phyloP scores from a whole-genome alignment of 2,329 filamentous ascomycete species.

The Xylaria sp. region DNA sequence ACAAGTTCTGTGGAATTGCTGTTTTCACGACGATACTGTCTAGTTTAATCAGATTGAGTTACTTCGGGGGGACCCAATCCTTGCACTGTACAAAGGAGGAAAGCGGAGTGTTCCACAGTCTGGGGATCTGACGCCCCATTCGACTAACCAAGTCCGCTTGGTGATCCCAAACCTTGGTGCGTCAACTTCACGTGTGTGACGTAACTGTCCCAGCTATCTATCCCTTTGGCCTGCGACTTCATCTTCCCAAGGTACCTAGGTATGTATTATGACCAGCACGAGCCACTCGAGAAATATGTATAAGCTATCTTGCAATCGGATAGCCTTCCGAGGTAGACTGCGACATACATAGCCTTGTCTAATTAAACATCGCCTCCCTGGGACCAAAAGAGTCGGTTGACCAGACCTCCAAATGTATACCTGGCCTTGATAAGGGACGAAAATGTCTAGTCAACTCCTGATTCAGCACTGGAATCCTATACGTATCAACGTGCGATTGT shows the following conservation, averaged over 20 bases:
- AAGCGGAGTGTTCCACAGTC: constrained; percentile 19
- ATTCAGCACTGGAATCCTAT: not conserved
- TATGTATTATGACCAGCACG: too few relatives aligned
- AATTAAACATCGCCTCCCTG: not conserved
- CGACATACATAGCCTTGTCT: not conserved
- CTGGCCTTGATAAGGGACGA: not conserved
- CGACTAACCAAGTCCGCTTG: constrained; percentile 10
- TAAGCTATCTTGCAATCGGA: not conserved
- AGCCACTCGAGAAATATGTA: not conserved
- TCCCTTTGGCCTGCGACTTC: not conserved
- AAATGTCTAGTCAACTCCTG: not conserved
- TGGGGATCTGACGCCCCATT: constrained; percentile 14
- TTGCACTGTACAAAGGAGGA: constrained; percentile 9
- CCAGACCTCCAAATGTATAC: not conserved
- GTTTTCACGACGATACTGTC: not conserved
- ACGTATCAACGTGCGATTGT: not conserved
- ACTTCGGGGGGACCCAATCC: not conserved
- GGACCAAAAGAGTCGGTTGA: not conserved
- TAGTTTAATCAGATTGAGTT: not conserved
- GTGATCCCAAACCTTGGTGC: constrained; percentile 18
- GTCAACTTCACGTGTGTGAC: constrained; percentile 23
- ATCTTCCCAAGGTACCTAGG: constrained; percentile 2
- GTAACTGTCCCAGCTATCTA: constrained; percentile 15
- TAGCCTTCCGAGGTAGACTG: not conserved
- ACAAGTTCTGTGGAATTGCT: constrained; percentile 5